A percentile compares a stretch with the other conserved stretches of the same genome.
Evolutionary conservation across 2,329 filamentous ascomycete species (phyloP).

Genomic region (Fusarium pseudocircinatum): DNA sequence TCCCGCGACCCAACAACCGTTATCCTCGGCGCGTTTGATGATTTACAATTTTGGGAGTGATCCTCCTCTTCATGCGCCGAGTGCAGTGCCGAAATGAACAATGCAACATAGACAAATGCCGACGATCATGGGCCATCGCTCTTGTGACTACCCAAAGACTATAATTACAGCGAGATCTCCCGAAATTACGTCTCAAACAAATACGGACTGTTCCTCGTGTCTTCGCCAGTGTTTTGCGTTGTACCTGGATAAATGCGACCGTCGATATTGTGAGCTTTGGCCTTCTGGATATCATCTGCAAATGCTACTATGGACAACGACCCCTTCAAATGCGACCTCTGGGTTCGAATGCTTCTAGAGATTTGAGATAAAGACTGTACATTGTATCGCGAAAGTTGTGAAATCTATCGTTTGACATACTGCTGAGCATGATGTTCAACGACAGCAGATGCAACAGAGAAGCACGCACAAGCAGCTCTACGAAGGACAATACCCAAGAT

Average conservation of each 20-base stretch:
- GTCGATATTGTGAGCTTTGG: not conserved
- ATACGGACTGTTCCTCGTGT: not conserved
- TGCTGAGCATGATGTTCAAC: not conserved
- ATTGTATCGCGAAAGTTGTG: too few species aligned
- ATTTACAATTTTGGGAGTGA: not conserved
- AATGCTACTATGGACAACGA: not conserved
- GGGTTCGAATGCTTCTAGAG: too few species aligned
- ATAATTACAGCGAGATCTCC: not conserved
- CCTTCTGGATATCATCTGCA: not conserved
- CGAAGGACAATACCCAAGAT: not conserved
- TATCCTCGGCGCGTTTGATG: too few species aligned
- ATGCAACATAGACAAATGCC: not conserved
- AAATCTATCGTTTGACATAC: not conserved
- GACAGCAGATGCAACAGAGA: not conserved
- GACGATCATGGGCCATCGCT: not conserved
- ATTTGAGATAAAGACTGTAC: too few species aligned
- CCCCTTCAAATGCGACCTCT: not conserved
- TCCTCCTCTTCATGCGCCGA: not conserved
- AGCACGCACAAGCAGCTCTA: not conserved
- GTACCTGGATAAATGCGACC: not conserved
- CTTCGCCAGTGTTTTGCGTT: not conserved
- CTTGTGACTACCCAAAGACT: not conserved
- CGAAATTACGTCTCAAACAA: not conserved
- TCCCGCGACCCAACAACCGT: rapidly evolving
- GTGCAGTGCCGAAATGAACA: not conserved